Evolutionary conservation across 2,329 filamentous ascomycete genomes (phyloP), one percentile per base, ranked within the genome.

Genomic region (Alternaria hordeiaustralica): DNA sequence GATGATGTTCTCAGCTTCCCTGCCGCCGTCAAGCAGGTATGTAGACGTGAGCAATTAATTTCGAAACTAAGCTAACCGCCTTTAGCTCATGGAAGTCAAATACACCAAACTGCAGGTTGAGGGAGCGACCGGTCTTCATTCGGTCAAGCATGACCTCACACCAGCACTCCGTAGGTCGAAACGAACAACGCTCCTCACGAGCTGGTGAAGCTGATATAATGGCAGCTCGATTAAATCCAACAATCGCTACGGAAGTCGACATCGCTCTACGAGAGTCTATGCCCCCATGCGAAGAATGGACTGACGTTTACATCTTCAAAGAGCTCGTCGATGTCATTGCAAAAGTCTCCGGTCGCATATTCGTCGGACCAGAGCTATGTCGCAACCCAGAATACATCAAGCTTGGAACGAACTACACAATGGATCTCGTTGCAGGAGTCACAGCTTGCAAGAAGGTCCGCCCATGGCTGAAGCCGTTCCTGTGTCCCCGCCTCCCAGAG

Each of bases 1-100:
- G 79, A 80, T 54, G 66, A 72, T 50, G 69, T 77, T 28, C 69
- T 80, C 46, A 78, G 71, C 47, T 78, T 80, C 46, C 66, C 70
- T 2, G 66, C 64, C 9, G 72, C 75, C 6, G 47, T 78, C 20
- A 67, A 72, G 0, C 64, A 65, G 26, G 78, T 75, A 28, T 64
- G 66, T 55, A 12, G n/a, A n/a, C 21, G 7, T n/a, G 25, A 20
- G 3, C 1, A 36, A n/a, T 26, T 11, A 6, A 41, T 7, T 13
- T 18, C 36, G 15, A 15, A 15, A 53, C 12, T 49, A 5, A 10
- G 33, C 68, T 75, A 45, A 75, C 11, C 10, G 15, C 26, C 15
- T 8, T 10, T 20, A 80, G 77, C 21, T 21, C 5, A 60, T 80
- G 70, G 74, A 78, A 46, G 53, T 59, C 6, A 78, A 73, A 36